phyloP scores from a whole-genome alignment of 768 basidiomycete species.

The Leccinum imitatum region DNA sequence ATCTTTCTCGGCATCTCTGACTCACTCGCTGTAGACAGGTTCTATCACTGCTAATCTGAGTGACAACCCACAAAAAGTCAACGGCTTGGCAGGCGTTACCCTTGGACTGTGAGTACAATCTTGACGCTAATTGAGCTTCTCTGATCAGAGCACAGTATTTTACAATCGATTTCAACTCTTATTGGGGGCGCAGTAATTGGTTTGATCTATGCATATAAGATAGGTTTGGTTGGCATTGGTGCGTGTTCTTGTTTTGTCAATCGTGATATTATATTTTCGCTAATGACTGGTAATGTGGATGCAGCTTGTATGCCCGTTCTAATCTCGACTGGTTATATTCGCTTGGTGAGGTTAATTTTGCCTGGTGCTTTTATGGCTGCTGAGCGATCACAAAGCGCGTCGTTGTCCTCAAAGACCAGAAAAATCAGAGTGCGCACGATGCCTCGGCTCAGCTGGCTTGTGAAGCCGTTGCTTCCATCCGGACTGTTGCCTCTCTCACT shows the following conservation, averaged over 20 bases:
- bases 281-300: neutral
- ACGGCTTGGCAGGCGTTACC: too few relatives aligned
- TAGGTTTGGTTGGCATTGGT: slow-evolving; percentile 70
- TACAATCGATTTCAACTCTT: too few relatives aligned
- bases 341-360: slow-evolving; percentile 50
- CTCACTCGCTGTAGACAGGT: too few relatives aligned
- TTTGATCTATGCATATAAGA: too few relatives aligned
- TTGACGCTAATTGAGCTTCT: too few relatives aligned
- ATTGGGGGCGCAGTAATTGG: too few relatives aligned
- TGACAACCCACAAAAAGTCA: too few relatives aligned
- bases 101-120: too few relatives aligned
- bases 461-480: slow-evolving; percentile 86
- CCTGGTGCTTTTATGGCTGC: neutral
- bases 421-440: slow-evolving; percentile 79
- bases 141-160: too few relatives aligned
- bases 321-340: slow-evolving; percentile 79
- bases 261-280: too few relatives aligned
- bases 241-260: neutral
- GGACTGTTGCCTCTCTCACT: slow-evolving; percentile 87
- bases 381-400: slow-evolving; percentile 49
- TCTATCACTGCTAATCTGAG: too few relatives aligned
- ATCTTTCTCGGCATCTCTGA: too few relatives aligned
- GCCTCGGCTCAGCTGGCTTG: slow-evolving; percentile 85
- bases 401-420: slow-evolving; percentile 84
- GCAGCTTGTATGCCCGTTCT: slow-evolving; percentile 66